Conservation (phyloP, 2,329 filamentous ascomycete genomes). For the Colletotrichum sp. region DNA sequence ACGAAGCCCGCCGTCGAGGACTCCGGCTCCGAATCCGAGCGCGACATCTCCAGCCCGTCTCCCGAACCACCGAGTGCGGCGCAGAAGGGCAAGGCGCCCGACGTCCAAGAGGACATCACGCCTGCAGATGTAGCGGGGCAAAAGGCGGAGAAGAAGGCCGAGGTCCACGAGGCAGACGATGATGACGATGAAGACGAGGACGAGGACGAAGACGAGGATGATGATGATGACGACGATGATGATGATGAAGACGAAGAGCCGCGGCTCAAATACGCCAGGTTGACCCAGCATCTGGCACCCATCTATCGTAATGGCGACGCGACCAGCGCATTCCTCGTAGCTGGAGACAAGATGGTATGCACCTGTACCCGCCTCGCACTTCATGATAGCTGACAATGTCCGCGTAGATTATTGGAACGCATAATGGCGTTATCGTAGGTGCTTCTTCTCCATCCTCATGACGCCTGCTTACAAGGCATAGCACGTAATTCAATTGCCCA, state of each 20-base stretch:
- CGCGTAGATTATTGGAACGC: slow-evolving; percentile 83
- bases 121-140: neutral
- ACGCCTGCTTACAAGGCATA: slow-evolving; percentile 36
- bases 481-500: slow-evolving; percentile 86
- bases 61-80: slow-evolving; percentile 1
- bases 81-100: slow-evolving; percentile 19
- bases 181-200: slow-evolving; percentile 41
- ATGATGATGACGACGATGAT: slow-evolving; percentile 71
- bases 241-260: slow-evolving; percentile 95
- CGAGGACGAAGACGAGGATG: slow-evolving; percentile 53
- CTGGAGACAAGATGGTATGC: slow-evolving; percentile 93
- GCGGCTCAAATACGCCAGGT: slow-evolving; percentile 86
- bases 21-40: slow-evolving; percentile 11
- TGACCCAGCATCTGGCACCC: slow-evolving; percentile 79
- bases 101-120: neutral
- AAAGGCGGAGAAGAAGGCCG: slow-evolving; percentile 21
- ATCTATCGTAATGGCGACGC: slow-evolving; percentile 96
- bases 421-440: slow-evolving; percentile 94
- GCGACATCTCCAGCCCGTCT: neutral
- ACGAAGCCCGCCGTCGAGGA: slow-evolving; percentile 22
- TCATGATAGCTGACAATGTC: slow-evolving; percentile 31
- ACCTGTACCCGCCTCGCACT: neutral
- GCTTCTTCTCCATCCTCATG: neutral
- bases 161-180: slow-evolving; percentile 21
- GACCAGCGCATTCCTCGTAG: slow-evolving; percentile 87